Conservation (phyloP, 83 land plant species). For the Diphasiastrum complanatum region DNA sequence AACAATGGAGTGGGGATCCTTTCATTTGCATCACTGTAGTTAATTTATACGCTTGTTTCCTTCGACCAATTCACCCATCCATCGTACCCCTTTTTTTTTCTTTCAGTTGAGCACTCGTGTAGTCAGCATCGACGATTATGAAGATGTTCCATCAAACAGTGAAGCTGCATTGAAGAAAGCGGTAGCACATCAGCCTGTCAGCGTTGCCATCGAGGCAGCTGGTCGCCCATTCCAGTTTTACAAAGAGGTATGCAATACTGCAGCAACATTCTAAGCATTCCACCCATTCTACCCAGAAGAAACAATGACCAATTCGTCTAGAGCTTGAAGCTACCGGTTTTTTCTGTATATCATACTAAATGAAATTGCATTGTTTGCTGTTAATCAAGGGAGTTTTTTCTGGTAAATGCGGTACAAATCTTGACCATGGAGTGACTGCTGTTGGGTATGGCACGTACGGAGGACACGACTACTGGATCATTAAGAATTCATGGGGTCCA, state of each 20-base stretch:
- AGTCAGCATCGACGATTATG: too few relatives aligned
- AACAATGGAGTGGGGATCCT: too few relatives aligned
- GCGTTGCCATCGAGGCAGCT: conserved; percentile 37
- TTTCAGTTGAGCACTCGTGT: too few relatives aligned
- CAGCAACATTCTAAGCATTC: background rate
- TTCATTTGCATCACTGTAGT: too few relatives aligned
- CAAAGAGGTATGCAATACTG: conserved; percentile 2
- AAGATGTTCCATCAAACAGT: too few relatives aligned
- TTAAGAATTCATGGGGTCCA: conserved; percentile 73
- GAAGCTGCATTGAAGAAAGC: too few relatives aligned
- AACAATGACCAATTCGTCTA: background rate
- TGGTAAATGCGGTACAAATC: conserved; percentile 51
- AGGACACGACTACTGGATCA: conserved; percentile 64
- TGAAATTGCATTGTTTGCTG: background rate
- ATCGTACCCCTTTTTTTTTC: too few relatives aligned
- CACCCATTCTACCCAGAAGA: background rate
- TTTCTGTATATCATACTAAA: background rate
- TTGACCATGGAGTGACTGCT: conserved; percentile 56
- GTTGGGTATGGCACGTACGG: conserved; percentile 63
- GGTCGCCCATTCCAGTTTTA: conserved; percentile 34
- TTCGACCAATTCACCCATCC: too few relatives aligned
- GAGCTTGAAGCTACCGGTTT: background rate
- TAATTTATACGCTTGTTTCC: too few relatives aligned
- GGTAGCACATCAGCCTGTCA: too few relatives aligned
- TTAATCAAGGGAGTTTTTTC: conserved; percentile 46